Evolutionary conservation across 345 rosid genomes (phyloP).

Genomic region (Citrus medica): DNA sequence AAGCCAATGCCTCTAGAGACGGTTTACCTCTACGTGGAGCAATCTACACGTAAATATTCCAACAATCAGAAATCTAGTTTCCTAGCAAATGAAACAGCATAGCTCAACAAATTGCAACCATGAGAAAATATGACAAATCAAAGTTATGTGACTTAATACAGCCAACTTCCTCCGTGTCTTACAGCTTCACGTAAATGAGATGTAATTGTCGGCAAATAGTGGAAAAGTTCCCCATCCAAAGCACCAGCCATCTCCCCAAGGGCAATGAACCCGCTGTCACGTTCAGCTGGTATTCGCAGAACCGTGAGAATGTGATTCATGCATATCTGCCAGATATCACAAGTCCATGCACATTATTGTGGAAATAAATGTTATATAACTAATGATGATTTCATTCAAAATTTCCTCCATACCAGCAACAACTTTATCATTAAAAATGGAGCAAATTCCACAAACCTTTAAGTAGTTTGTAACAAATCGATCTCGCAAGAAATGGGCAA

Average conservation of each 20-base stretch:
- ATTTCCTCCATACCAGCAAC: not conserved
- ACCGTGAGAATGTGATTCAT: constrained; percentile 93
- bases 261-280: constrained; percentile 95
- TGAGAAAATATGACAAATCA: constrained; percentile 2
- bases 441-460: constrained; percentile 47
- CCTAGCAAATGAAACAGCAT: constrained; percentile 3
- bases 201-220: constrained; percentile 94
- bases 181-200: constrained; percentile 94
- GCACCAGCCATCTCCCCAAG: constrained; percentile 99
- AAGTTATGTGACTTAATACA: not conserved
- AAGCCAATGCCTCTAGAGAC: constrained; percentile 92
- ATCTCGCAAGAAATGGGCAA: constrained; percentile 98
- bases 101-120: constrained; percentile 10
- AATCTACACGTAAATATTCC: constrained; percentile 49
- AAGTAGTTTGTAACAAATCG: constrained; percentile 93
- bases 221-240: constrained; percentile 87
- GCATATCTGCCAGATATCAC: constrained; percentile 69
- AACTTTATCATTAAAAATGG: constrained; percentile 7
- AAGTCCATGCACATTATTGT: not conserved
- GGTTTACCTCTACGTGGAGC: constrained; percentile 98
- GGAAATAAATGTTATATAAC: not conserved
- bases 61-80: constrained; percentile 10
- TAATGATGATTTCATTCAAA: constrained; percentile 1
- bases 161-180: constrained; percentile 26
- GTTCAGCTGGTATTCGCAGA: constrained; percentile 79